Base-by-base conservation (phyloP, 1,284 basidiomycete species). In the Ustilago bromivora region DNA sequence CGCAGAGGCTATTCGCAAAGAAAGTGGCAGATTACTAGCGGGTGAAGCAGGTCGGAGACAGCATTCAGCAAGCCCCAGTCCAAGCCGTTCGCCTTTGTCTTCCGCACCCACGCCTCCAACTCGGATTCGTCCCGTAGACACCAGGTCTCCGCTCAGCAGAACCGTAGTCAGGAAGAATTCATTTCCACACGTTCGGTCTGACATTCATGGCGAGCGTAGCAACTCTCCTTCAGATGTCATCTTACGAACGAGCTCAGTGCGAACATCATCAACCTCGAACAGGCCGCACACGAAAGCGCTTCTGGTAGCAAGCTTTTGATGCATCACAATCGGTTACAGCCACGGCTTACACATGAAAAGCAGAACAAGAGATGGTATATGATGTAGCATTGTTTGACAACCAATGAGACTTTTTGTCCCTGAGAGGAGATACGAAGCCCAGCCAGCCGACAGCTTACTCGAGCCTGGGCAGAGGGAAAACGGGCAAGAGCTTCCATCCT, bases 381-480 rank as follows among this genome's bases (percentile, higher is more conserved):
- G 5, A 31, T 17, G 28, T 31, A 46, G 17, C 43, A 46, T 41
- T 6, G 40, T 17, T 17, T 15, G 11, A 11, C 40, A 41, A 41
- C 13, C 40, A 15, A 15, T 15, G 13, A 41, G 40, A 41, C 40
- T 17, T 41, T 15, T 15, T 12, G 6, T 15, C 40, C 12, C 13
- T 6, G 17, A 6, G 6, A 47, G n/a, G 46, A 47, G 46, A 47
- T 19, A 19, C 5, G 9, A 47, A 12, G 7, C 23, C 12, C 17
- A 28, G n/a, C 23, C 19, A 10, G 38, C 11, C 1, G 8, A 47
- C 41, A 19, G 36, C 41, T 61, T 67, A 79, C 11, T 79, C 77
- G 41, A 71, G 12, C 31, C 77, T 58, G 49, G 77, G 74, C n/a
- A 79, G 68, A 31, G 75, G 77, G 64, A 76, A 73, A 51, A 79